Percentiles rank a stretch among this genome's conserved stretches.
Conservation (phyloP, 2,329 filamentous ascomycete species). For the Neurospora sp. region DNA sequence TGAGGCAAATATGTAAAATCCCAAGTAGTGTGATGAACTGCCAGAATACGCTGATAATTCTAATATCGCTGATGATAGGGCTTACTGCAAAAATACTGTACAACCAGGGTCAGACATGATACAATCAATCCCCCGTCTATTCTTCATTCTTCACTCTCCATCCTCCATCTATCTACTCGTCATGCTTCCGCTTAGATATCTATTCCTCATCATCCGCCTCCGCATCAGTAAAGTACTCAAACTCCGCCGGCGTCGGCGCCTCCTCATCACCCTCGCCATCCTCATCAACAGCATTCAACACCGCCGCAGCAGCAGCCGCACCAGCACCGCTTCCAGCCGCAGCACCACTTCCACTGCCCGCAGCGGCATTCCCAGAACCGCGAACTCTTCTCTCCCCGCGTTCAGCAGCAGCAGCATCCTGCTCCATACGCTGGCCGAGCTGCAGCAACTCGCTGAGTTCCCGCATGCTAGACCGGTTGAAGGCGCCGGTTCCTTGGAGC, state of each 20-base stretch:
- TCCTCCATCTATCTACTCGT: conserved; percentile 4
- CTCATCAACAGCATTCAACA: conserved; percentile 81
- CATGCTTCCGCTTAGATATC: neutral
- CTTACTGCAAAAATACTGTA: neutral
- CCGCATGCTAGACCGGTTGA: conserved; percentile 21
- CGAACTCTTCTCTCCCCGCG: neutral
- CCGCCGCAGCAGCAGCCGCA: conserved; percentile 65
- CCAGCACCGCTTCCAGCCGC: conserved; percentile 29
- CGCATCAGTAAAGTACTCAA: conserved; percentile 68
- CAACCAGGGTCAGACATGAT: neutral
- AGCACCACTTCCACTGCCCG: conserved; percentile 10
- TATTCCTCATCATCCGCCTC: conserved; percentile 35
- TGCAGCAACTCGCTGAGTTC: conserved; percentile 36
- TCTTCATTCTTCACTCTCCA: neutral
- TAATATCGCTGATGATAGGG: neutral
- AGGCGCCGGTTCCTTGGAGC: conserved; percentile 11
- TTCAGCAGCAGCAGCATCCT: conserved; percentile 17
- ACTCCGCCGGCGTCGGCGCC: conserved; percentile 59
- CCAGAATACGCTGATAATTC: neutral
- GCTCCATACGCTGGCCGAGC: conserved; percentile 23
- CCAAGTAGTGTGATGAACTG: neutral
- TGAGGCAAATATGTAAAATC: neutral
- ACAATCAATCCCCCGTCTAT: neutral
- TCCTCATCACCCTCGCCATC: conserved; percentile 67
- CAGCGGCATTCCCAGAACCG: neutral